Base-by-base conservation (phyloP, 2,329 filamentous ascomycete genomes). In the Cryphonectria radicalis region DNA sequence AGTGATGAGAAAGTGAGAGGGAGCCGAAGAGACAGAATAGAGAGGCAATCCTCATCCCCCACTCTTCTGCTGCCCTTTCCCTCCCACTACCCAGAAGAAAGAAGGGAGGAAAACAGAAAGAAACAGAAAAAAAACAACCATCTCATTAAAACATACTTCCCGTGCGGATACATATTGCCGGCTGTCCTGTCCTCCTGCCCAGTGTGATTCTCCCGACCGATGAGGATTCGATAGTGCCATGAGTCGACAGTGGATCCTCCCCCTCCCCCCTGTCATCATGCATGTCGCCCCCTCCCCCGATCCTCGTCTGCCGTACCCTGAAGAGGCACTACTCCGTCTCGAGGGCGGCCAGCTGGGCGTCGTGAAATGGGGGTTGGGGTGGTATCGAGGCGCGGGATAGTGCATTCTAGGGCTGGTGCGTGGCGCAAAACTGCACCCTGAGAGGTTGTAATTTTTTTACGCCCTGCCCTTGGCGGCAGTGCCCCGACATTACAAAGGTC, bases 191-290 rank as follows among this genome's bases (percentile, higher is more conserved):
- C 32, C 59, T 62, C 59, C 59, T 62, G 55, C 35, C 59, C 59
- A 40, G 59, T 40, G 59, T 25, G 59, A 62, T 19, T 35, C 17
- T n/a, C 59, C 35, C 35, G 59, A n/a, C 59, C 59, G 59, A 62
- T 22, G 32, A 62, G 59, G 59, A 62, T 62, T 62, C 59, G n/a
- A 62, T 62, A 62, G 59, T n/a, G 59, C 59, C 32, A 22, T n/a
- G 55, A 59, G 13, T 19, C 55, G 55, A 14, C 55, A 59, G 55
- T 59, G 55, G 55, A 59, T 59, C 55, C n/a, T 50, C 46, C 46
- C 46, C 46, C 2, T 50, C 46, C 46, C 46, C 46, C 46, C 46
- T 50, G 46, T 50, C 46, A 4, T 46, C 10, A 6, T 17, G 42
- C 8, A 40, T 40, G 19, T n/a, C 22, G 46, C 46, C 46, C 46